Base-by-base conservation (phyloP, 176 grass and related monocot genomes). In the Phyllostachys edulis region DNA sequence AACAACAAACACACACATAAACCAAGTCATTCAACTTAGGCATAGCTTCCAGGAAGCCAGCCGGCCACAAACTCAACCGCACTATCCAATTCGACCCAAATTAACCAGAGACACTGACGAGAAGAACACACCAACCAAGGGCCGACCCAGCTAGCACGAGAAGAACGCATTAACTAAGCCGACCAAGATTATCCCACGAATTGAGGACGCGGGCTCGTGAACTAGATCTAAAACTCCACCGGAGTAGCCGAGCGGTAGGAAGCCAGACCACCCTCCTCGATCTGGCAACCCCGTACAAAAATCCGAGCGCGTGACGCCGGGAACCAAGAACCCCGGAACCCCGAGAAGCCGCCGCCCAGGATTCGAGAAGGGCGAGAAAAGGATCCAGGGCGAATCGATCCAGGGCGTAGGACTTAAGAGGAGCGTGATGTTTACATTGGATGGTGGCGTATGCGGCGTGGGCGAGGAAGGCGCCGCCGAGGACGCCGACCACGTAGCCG, bases 401-500 rank as follows among this genome's bases (percentile, higher is more conserved):
- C 44, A 45, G 44, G 12, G 10, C 10, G 44, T 45, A 11, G 44
- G 11, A 45, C 32, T 34, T 2, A 34, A n/a, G 70, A 8, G 6
- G n/a, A 6, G 9, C 14, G 74, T 2, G 69, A 27, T 5, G 44
- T 9, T 63, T 88, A 94, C 93, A 98, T 78, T 95, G 93, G 72
- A 98, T 94, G 88, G 96, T 95, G 79, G 85, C 83, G 76, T 93
- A 93, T 32, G 91, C 96, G 64, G 91, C 92, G 84, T 98, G 93
- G 47, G 83, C 93, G 80, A 98, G 91, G 55, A 98, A 63, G 54
- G 94, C 73, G 74, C 93, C 96, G n/a, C 93, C 93, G 75, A 98
- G 36, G 54, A 95, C 44, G 78, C 96, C 96, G 14, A 94, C 64
- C n/a, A 74, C 73, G 89, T 93, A 88, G 85, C 93, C 96, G 63